A percentile compares a stretch with the other conserved stretches of the same genome.
Evolutionary conservation across 148 eudicot genomes (phyloP).

Genomic region (Diospyros lotus): DNA sequence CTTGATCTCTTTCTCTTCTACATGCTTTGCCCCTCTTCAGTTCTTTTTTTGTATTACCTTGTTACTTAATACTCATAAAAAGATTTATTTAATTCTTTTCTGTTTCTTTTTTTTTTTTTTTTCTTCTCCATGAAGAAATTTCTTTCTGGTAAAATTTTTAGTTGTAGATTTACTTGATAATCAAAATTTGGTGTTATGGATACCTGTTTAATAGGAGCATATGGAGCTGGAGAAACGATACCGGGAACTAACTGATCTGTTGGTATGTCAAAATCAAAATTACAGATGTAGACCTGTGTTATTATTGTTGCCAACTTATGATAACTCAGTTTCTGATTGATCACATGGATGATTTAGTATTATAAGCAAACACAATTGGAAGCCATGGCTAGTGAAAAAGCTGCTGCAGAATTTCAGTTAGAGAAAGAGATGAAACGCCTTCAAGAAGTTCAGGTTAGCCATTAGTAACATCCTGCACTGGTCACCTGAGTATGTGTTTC

Average conservation of each 20-base stretch:
- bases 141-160: neutral
- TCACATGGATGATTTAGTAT: slow-evolving; percentile 43
- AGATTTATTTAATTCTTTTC: too few relatives aligned
- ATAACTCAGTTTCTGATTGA: neutral
- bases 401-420: slow-evolving; percentile 98
- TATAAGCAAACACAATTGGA: slow-evolving; percentile 99
- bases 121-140: too few relatives aligned
- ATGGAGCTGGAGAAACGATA: slow-evolving; percentile 97
- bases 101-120: too few relatives aligned
- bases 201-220: slow-evolving; percentile 65
- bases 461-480: neutral
- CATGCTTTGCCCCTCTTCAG: too few relatives aligned
- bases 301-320: neutral
- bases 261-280: slow-evolving; percentile 43
- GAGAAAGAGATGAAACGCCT: slow-evolving; percentile 90
- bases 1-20: too few relatives aligned
- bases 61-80: too few relatives aligned
- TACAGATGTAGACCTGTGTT: neutral
- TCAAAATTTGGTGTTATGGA: slow-evolving; percentile 4
- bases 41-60: too few relatives aligned
- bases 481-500: neutral
- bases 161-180: neutral
- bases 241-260: slow-evolving; percentile 91
- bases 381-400: slow-evolving; percentile 95
- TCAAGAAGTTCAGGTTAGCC: slow-evolving; percentile 84